phyloP scores from a whole-genome alignment of 805 yeast species.

The Debaryomyces tyrocola region DNA sequence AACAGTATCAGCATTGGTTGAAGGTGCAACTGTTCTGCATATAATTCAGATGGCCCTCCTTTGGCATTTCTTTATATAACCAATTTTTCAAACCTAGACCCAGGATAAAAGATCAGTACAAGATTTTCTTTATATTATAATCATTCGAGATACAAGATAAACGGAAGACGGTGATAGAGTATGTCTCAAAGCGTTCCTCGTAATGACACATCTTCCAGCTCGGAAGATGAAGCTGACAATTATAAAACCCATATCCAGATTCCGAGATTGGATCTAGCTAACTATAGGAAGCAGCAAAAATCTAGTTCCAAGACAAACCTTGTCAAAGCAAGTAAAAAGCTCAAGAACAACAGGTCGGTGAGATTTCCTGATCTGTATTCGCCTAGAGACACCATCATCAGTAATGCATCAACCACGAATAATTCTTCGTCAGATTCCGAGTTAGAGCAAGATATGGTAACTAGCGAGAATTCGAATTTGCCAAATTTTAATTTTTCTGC shows the following conservation, averaged over 20 bases:
- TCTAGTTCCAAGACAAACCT: constrained; percentile 18
- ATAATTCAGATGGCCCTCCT: no score
- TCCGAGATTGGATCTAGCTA: constrained; percentile 26
- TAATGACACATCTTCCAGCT: constrained; percentile 18
- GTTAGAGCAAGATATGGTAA: constrained; percentile 1
- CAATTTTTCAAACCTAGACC: no score
- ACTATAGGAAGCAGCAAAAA: constrained; percentile 16
- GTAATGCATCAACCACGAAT: constrained; percentile 23
- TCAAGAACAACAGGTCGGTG: constrained; percentile 18
- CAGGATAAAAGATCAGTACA: no score
- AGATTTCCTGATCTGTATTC: constrained; percentile 28
- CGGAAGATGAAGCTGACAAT: constrained; percentile 30
- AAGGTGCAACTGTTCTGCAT: no score
- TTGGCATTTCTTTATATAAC: no score
- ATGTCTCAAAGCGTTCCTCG: background rate
- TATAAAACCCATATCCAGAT: constrained; percentile 29
- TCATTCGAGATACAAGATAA: no score
- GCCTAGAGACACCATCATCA: constrained; percentile 27
- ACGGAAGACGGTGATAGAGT: background rate
- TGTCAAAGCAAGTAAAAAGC: constrained; percentile 26
- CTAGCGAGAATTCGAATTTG: constrained; percentile 11
- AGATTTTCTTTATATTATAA: no score
- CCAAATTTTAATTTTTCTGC: constrained; percentile 21
- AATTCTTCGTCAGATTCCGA: constrained; percentile 18
- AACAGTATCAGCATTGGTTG: no score